Evolutionary conservation across 257 asterid species (phyloP), one percentile per base, ranked within the genome.

Genomic region (Solanum sitiens): DNA sequence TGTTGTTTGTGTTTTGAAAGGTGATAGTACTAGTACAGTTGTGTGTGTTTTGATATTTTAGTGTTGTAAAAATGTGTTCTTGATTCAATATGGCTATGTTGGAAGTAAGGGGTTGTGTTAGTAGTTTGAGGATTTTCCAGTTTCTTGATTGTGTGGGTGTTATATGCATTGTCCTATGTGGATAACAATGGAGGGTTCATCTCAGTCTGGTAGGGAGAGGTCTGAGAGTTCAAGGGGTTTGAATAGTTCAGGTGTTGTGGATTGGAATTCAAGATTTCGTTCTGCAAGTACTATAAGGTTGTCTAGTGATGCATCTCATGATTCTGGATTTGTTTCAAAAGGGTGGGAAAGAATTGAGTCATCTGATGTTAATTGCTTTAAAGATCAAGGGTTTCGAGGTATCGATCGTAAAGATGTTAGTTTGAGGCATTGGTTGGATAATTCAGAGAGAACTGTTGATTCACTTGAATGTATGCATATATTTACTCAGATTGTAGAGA

Each of bases 381-480:
- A 90, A 83, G 53, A 87, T 59, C 92, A 90, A 44, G 47, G 90
- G 63, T 15, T 23, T 37, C n/a, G 83, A 86, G 5, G 76, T 91
- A 87, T 68, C 87, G 79, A 63, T 83, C 87, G 91, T 75, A 88
- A 88, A 77, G 98, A 95, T 45, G 93, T 93, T 73, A 95, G 98
- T 86, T 87, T 97, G 91, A 92, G 99, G 77, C 98, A 96, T 88
- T 97, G 98, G 99, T 88, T 97, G 93, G 98, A 97, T 90, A 91
- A 93, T 85, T 93, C 97, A 11, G 99, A 93, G 74, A 93, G 99
- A 87, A 88, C 83, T 9, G 96, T 96, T 86, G 98, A 96, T 90
- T 88, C 94, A 13, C 91, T 93, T 16, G 99, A 97, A 59, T 96
- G 99, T 90, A 86, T 96, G 90, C 98, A 96, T 87, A 94, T 97